Percentiles rank a stretch among this genome's conserved stretches.
Evolutionary conservation across 805 yeast species (phyloP).

Genomic region (Saccharomyces cerevisiae): DNA sequence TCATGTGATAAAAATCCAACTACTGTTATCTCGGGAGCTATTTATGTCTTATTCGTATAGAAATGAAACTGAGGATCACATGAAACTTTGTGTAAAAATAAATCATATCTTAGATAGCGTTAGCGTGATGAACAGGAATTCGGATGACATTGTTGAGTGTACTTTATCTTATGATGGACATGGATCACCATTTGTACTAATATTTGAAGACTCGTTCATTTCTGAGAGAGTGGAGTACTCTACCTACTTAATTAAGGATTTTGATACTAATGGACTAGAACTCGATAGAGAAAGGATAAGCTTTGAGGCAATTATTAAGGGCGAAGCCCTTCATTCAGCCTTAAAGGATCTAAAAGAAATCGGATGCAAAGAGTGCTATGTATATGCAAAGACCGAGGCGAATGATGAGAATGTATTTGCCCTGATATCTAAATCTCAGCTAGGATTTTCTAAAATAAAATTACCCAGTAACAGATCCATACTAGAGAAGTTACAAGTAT

Average conservation of each 20-base stretch:
- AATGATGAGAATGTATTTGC: constrained; percentile 30
- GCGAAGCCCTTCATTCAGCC: constrained; percentile 45
- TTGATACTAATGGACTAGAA: constrained; percentile 33
- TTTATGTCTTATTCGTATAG: constrained; percentile 24
- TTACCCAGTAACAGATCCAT: constrained; percentile 57
- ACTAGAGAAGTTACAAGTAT: constrained; percentile 48
- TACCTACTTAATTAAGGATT: constrained; percentile 35
- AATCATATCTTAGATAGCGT: constrained; percentile 44
- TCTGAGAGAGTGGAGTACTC: constrained; percentile 50
- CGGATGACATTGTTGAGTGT: constrained; percentile 36
- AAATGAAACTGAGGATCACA: constrained; percentile 14
- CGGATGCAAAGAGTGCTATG: constrained; percentile 41
- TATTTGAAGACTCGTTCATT: constrained; percentile 46
- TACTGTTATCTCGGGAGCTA: constrained; percentile 29
- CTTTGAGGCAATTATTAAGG: constrained; percentile 46
- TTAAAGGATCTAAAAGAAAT: constrained; percentile 50
- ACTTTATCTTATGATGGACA: constrained; percentile 42
- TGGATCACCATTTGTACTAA: constrained; percentile 47
- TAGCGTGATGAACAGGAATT: constrained; percentile 33
- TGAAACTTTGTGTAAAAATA: constrained; percentile 38
- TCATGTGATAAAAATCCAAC: constrained; percentile 32
- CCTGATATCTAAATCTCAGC: constrained; percentile 61
- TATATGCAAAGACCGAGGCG: constrained; percentile 34
- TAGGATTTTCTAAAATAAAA: constrained; percentile 60
- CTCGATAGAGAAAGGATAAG: constrained; percentile 37